Evolutionary conservation across 495 filamentous ascomycete species (phyloP), one percentile per base, ranked within the genome.

Genomic region (Daldinia vernicosa): DNA sequence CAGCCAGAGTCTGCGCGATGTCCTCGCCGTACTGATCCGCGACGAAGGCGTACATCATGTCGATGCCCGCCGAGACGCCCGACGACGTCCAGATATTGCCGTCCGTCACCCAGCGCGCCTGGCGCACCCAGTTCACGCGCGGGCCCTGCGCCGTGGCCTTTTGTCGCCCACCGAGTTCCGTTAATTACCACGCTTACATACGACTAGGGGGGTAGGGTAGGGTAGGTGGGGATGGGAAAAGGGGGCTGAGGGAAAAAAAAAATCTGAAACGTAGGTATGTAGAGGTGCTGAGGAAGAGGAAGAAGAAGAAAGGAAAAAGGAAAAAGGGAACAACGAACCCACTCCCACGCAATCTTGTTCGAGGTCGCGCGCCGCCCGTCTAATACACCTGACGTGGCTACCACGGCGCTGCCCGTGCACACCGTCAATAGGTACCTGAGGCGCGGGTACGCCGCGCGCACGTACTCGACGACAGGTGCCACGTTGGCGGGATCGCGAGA

Each of bases 41-140:
- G 14, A 89, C 71, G 69, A 84, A 89, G 1, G 87, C 87, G 68
- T 82, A 81, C 55, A 82, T 86, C 40, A 86, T 81, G 81, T 93
- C 90, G n/a, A 90, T 88, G 0, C 90, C 90, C n/a, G 87, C 85
- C 45, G 81, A 84, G 0, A 90, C 78, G 1, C 40, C 90, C 0
- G 88, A 86, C 0, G 83, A 82, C 9, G 87, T 90, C 90, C 90
- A 93, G 0, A 91, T 69, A 70, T 90, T 89, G 17, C 89, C 90
- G 78, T 90, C 89, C 4, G 75, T 69, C 1, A 89, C 85, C 90
- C 90, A 92, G 58, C 91, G 77, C 22, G 91, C 90, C 30, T 78
- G 77, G 3, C 83, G 75, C 2, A 90, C 80, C 91, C 90, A 93
- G 0, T 83, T 60, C 19, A 88, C 84, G 14, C 82, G 80, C 1